These are phyloP conservation scores for Pezicula carpinea DNA, from an alignment of 2,329 filamentous ascomycete species.

Conservation along the genomic window DNA sequence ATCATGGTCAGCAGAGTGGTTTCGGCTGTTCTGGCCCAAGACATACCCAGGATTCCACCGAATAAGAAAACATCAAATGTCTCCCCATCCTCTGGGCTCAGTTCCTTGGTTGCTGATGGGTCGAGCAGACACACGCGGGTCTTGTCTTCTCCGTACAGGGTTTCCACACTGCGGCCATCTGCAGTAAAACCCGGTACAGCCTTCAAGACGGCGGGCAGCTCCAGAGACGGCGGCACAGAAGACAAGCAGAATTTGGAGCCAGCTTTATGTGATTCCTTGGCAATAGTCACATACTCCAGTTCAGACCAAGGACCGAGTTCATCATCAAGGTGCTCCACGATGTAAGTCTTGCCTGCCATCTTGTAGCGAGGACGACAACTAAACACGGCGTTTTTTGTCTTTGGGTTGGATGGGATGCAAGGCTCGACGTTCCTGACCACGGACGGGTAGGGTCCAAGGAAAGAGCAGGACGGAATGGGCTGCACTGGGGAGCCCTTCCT, in stretches of 20 bases:
- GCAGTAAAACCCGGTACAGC: slow-evolving; percentile 60
- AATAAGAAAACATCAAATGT: slow-evolving; percentile 90
- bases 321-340: slow-evolving; percentile 94
- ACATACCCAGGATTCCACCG: slow-evolving; percentile 84
- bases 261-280: slow-evolving; percentile 66
- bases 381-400: background rate
- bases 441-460: no score
- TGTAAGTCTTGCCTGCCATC: slow-evolving; percentile 66
- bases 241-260: slow-evolving; percentile 74
- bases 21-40: background rate
- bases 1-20: slow-evolving; percentile 16
- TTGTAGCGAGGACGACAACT: slow-evolving; percentile 2
- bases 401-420: no score
- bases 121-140: slow-evolving; percentile 83
- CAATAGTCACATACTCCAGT: slow-evolving; percentile 87
- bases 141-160: slow-evolving; percentile 69
- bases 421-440: no score
- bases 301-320: slow-evolving; percentile 93
- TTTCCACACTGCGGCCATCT: slow-evolving; percentile 75
- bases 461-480: no score
- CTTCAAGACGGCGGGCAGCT: slow-evolving; percentile 55
- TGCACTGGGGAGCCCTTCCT: no score
- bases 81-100: slow-evolving; percentile 77
- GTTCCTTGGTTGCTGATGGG: slow-evolving; percentile 74
- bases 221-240: slow-evolving; percentile 67